A percentile compares a stretch with the other conserved stretches of the same genome.
These are phyloP conservation scores for Collybia mongolica DNA, from an alignment of 768 basidiomycete species.

Conservation along the genomic window DNA sequence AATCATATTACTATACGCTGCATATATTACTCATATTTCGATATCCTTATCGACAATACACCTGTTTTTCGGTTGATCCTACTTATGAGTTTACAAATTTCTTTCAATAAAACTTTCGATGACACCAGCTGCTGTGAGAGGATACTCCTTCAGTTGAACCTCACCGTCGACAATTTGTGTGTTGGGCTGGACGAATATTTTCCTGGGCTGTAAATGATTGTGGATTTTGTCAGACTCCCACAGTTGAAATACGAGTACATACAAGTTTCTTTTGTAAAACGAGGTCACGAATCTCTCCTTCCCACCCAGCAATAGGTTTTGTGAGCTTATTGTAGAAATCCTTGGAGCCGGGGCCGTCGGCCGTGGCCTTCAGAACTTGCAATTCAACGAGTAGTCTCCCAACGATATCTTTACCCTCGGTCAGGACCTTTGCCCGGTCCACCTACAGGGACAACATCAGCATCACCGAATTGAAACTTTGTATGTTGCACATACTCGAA, in stretches of 20 bases:
- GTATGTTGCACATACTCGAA: conserved; percentile 46
- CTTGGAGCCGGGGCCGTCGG: conserved; percentile 78
- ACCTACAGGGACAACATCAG: conserved; percentile 41
- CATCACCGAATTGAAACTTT: not conserved
- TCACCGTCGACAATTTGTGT: conserved; percentile 66
- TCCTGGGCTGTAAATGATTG: conserved; percentile 64
- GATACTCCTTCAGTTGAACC: conserved; percentile 78
- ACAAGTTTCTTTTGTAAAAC: conserved; percentile 81
- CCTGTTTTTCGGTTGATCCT: conserved; percentile 8
- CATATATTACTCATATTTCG: conserved; percentile 10
- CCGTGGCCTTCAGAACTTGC: conserved; percentile 84
- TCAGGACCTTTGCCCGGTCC: conserved; percentile 66
- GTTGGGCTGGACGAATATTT: conserved; percentile 84
- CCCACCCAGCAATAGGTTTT: conserved; percentile 68
- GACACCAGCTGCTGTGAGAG: conserved; percentile 66
- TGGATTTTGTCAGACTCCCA: not conserved
- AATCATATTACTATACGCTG: conserved; percentile 4
- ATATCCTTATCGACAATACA: conserved; percentile 7
- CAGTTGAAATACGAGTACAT: conserved; percentile 17
- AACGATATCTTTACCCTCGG: conserved; percentile 61
- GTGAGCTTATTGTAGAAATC: conserved; percentile 80
- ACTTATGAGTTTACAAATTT: conserved; percentile 33
- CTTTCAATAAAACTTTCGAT: conserved; percentile 85
- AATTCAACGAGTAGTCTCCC: conserved; percentile 78
- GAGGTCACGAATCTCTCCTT: conserved; percentile 71